These are phyloP conservation scores for Lyophyllum semitale DNA, from an alignment of 768 basidiomycete species.

Conservation along the genomic window DNA sequence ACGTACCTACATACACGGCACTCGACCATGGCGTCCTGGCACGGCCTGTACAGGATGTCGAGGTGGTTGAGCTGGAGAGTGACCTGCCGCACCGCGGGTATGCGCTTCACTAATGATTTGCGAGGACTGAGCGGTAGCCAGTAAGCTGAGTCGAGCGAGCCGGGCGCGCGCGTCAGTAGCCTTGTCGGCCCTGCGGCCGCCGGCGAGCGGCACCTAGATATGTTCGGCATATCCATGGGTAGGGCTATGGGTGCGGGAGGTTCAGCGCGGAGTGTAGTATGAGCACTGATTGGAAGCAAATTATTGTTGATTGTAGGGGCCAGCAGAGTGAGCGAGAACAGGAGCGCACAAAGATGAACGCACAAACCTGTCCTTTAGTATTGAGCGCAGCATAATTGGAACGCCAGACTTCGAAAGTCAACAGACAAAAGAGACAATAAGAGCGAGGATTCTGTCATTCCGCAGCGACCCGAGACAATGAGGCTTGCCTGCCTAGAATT, in stretches of 20 bases:
- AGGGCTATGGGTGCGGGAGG: no score
- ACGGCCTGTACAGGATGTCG: conserved; percentile 39
- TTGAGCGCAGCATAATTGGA: neutral
- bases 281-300: no score
- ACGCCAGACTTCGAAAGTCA: neutral
- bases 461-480: neutral
- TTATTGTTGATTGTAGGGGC: neutral
- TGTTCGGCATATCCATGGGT: neutral
- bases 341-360: neutral
- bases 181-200: no score
- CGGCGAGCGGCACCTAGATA: no score
- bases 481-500: neutral
- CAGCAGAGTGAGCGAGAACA: neutral
- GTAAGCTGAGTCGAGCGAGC: neutral
- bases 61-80: conserved; percentile 29
- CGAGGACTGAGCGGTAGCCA: neutral
- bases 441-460: neutral
- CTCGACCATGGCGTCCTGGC: conserved; percentile 28
- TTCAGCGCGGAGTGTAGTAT: no score
- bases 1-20: conserved; percentile 42
- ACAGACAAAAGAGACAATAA: conserved; percentile 2
- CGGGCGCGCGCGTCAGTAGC: neutral
- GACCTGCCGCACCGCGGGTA: neutral
- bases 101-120: neutral
- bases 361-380: neutral